These are phyloP conservation scores for Candida glucosophila DNA, from an alignment of 1,139 yeast species.

Conservation along the genomic window DNA sequence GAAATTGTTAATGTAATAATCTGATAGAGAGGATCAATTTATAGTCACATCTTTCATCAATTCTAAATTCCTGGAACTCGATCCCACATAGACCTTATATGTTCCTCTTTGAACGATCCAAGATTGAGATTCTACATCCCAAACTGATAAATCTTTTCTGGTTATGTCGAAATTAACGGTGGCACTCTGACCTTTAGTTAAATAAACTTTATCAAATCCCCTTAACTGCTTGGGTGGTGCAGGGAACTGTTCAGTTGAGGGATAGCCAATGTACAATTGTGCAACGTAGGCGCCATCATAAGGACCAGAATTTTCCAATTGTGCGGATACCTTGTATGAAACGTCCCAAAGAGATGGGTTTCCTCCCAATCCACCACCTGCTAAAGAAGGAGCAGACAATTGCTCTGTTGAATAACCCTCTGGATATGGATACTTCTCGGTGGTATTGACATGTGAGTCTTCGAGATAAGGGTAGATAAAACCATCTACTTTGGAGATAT, in stretches of 20 bases:
- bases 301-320: constrained; percentile 43
- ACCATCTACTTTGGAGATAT: constrained; percentile 44
- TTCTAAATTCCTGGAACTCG: too few species aligned
- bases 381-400: constrained; percentile 28
- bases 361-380: constrained; percentile 56
- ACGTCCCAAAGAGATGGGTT: constrained; percentile 37
- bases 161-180: constrained; percentile 36
- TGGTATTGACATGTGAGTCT: constrained; percentile 34
- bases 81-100: constrained; percentile 40
- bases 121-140: constrained; percentile 51
- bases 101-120: constrained; percentile 57
- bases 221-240: constrained; percentile 47
- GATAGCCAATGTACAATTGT: constrained; percentile 51
- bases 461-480: constrained; percentile 43
- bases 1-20: too few species aligned
- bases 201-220: constrained; percentile 50
- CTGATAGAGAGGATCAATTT: too few species aligned
- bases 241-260: constrained; percentile 28
- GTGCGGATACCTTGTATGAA: constrained; percentile 40
- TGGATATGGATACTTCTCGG: constrained; percentile 45
- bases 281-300: constrained; percentile 44
- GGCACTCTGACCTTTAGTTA: constrained; percentile 35
- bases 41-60: too few species aligned
- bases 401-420: constrained; percentile 39
- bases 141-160: constrained; percentile 49